phyloP scores from a whole-genome alignment of 768 basidiomycete genomes.

The Lactifluus subvellereus region DNA sequence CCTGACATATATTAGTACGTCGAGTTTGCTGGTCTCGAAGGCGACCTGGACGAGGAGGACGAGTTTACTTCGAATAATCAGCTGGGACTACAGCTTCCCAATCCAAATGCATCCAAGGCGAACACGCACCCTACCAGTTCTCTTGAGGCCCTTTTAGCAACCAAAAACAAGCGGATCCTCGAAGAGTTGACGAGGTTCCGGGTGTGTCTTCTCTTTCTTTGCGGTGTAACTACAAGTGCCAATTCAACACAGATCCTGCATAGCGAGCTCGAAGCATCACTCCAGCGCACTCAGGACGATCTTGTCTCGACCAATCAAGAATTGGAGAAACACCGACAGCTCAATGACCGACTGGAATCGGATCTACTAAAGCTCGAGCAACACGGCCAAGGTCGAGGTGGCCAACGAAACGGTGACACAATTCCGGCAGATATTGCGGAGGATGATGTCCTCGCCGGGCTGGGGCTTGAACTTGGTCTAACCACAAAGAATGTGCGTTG shows the following conservation, averaged over 20 bases:
- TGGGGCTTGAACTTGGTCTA: conserved; percentile 64
- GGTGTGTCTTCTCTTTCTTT: conserved; percentile 38
- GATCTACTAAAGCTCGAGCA: conserved; percentile 82
- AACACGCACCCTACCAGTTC: conserved; percentile 73
- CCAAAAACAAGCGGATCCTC: conserved; percentile 87
- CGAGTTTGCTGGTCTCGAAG: conserved; percentile 88
- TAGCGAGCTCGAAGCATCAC: conserved; percentile 68
- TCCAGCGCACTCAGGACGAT: conserved; percentile 51
- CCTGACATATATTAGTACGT: conserved; percentile 59
- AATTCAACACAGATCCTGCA: conserved; percentile 59
- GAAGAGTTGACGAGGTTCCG: conserved; percentile 91
- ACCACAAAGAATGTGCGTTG: conserved; percentile 32
- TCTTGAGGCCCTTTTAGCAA: conserved; percentile 84
- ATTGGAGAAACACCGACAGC: conserved; percentile 64
- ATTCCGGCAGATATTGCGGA: conserved; percentile 32
- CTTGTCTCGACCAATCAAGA: conserved; percentile 56
- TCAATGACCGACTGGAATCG: conserved; percentile 90
- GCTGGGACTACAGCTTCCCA: conserved; percentile 64
- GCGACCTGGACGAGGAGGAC: conserved; percentile 57
- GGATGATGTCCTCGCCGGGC: conserved; percentile 52
- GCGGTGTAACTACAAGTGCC: background rate
- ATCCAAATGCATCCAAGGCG: conserved; percentile 84
- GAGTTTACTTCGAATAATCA: conserved; percentile 32
- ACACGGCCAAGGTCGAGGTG: conserved; percentile 38
- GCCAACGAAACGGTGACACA: conserved; percentile 25